Evolutionary conservation across 1,284 basidiomycete genomes (phyloP).

Genomic region (Laetiporus sulphureus): DNA sequence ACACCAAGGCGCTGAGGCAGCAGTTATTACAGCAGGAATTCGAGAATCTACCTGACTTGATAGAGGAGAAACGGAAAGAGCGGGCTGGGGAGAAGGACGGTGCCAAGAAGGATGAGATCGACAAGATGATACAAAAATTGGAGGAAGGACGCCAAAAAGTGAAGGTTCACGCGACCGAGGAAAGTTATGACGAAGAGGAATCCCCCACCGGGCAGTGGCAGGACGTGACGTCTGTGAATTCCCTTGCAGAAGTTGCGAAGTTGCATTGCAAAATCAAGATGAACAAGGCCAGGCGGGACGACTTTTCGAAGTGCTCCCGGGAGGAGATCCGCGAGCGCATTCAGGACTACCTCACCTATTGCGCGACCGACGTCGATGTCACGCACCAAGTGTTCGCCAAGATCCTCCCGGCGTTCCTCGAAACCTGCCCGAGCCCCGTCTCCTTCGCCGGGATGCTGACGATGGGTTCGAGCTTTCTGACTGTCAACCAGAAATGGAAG

Average conservation of each 20-base stretch:
- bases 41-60: too few species aligned
- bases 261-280: slow-evolving; percentile 83
- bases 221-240: slow-evolving; percentile 89
- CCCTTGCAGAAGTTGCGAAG: slow-evolving; percentile 86
- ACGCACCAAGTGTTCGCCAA: slow-evolving; percentile 82
- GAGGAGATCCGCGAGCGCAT: slow-evolving; percentile 65
- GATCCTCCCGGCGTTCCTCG: slow-evolving; percentile 82
- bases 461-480: slow-evolving; percentile 91
- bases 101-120: slow-evolving; percentile 25
- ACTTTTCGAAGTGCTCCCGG: slow-evolving; percentile 66
- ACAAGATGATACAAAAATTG: slow-evolving; percentile 25
- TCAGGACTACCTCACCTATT: slow-evolving; percentile 82
- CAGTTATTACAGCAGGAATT: too few species aligned
- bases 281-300: slow-evolving; percentile 76
- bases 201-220: slow-evolving; percentile 71
- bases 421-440: slow-evolving; percentile 87
- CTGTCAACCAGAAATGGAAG: slow-evolving; percentile 89
- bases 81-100: slow-evolving; percentile 30
- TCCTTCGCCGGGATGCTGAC: slow-evolving; percentile 88
- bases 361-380: slow-evolving; percentile 77
- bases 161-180: slow-evolving; percentile 24
- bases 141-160: slow-evolving; percentile 35
- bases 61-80: too few species aligned
- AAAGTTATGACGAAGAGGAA: slow-evolving; percentile 37
- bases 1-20: slow-evolving; percentile 44